Conservation (phyloP, 352 stramenopile genomes). For the Globisporangium paddicum region DNA sequence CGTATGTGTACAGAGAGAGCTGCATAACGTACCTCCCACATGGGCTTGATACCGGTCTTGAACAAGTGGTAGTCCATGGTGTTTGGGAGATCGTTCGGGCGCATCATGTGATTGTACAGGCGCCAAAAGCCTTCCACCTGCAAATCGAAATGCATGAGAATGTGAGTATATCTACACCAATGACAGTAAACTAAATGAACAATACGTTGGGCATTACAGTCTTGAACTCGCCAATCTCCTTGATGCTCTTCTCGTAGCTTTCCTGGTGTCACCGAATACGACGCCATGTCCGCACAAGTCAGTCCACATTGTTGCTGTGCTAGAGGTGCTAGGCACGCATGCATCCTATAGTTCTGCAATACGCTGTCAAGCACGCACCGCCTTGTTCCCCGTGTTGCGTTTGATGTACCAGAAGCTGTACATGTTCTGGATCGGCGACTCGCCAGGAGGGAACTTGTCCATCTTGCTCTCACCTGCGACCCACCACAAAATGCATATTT, state of each 20-base stretch:
- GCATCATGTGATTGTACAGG: slow-evolving; percentile 91
- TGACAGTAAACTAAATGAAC: background rate
- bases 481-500: background rate
- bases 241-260: slow-evolving; percentile 94
- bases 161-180: background rate
- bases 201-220: slow-evolving; percentile 36
- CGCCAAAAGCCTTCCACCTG: slow-evolving; percentile 91
- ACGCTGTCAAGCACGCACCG: slow-evolving; percentile 27
- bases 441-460: slow-evolving; percentile 21
- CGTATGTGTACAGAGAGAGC: background rate
- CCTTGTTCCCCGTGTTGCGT: slow-evolving; percentile 78
- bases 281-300: background rate
- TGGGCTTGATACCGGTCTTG: slow-evolving; percentile 92
- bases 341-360: no score
- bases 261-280: slow-evolving; percentile 34
- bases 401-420: slow-evolving; percentile 91
- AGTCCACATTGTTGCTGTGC: background rate
- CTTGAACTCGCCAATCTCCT: slow-evolving; percentile 90
- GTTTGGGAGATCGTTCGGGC: slow-evolving; percentile 88
- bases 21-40: slow-evolving; percentile 74
- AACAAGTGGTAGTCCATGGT: slow-evolving; percentile 93
- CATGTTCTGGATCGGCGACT: slow-evolving; percentile 84
- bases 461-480: slow-evolving; percentile 23
- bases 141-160: background rate
- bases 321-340: background rate